phyloP scores from a whole-genome alignment of 2,329 filamentous ascomycete genomes.

The Neopestalotiopsis sp. region DNA sequence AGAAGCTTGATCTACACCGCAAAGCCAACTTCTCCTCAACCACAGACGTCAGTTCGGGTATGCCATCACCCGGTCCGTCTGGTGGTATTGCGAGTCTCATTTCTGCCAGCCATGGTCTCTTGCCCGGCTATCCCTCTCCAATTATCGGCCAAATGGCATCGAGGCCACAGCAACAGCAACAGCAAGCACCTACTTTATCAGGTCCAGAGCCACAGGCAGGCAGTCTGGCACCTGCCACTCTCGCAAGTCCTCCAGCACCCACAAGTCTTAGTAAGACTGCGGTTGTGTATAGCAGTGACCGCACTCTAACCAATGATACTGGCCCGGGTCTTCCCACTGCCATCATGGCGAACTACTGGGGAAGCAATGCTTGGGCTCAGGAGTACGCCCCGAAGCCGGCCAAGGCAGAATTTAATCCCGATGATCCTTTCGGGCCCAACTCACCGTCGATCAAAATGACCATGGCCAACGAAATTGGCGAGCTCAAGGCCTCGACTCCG shows the following conservation, averaged over 20 bases:
- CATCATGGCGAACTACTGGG: conserved; percentile 93
- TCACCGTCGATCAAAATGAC: conserved; percentile 39
- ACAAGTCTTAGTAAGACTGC: conserved; percentile 88
- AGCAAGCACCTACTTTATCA: conserved; percentile 40
- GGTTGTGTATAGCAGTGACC: conserved; percentile 79
- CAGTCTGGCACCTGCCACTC: conserved; percentile 78
- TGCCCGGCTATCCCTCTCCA: conserved; percentile 62
- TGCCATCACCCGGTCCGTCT: conserved; percentile 45
- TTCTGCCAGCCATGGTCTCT: conserved; percentile 79
- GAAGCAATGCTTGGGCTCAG: conserved; percentile 75
- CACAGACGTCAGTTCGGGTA: conserved; percentile 42
- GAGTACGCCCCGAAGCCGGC: conserved; percentile 30
- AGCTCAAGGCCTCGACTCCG: conserved; percentile 30
- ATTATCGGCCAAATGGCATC: conserved; percentile 28
- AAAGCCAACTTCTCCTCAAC: conserved; percentile 68
- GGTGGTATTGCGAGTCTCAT: conserved; percentile 84
- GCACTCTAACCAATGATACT: conserved; percentile 68
- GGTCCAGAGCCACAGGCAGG: conserved; percentile 56
- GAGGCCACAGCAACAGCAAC: conserved; percentile 25
- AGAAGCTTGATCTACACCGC: conserved; percentile 88
- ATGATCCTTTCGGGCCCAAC: conserved; percentile 44
- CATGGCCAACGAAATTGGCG: conserved; percentile 30
- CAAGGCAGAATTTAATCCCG: conserved; percentile 28
- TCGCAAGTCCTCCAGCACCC: conserved; percentile 81
- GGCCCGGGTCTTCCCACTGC: conserved; percentile 80